phyloP scores from a whole-genome alignment of 1,139 yeast species.

The Pichia sp. region DNA sequence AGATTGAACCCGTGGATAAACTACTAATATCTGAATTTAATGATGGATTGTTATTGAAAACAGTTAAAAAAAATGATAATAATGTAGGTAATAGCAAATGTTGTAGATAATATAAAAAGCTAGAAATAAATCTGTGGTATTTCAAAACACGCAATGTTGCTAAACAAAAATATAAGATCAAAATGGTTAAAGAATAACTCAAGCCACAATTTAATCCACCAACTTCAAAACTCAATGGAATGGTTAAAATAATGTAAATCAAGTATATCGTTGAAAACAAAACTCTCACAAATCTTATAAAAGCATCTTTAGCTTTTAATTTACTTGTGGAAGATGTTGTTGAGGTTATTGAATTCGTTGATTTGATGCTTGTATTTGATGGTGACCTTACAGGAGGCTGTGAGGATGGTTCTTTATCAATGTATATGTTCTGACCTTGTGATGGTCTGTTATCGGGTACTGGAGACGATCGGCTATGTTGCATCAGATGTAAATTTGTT shows the following conservation, averaged over 20 bases:
- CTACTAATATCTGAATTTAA: constrained; percentile 18
- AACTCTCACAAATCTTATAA: constrained; percentile 20
- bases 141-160: constrained; percentile 64
- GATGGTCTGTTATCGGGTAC: too few relatives aligned
- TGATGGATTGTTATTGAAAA: constrained; percentile 33
- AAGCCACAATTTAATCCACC: constrained; percentile 91
- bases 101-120: constrained; percentile 67
- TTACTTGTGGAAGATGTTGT: background rate
- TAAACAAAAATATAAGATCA: constrained; percentile 58
- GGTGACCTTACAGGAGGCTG: constrained; percentile 2
- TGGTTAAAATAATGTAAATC: constrained; percentile 66
- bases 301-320: constrained; percentile 12
- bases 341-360: constrained; percentile 2
- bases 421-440: too few relatives aligned
- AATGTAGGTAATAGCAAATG: constrained; percentile 79
- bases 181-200: constrained; percentile 73
- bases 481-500: too few relatives aligned
- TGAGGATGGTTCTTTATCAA: too few relatives aligned
- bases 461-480: too few relatives aligned
- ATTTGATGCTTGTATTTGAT: constrained; percentile 8
- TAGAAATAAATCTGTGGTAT: constrained; percentile 43
- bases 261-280: constrained; percentile 55
- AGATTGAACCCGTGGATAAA: constrained; percentile 14
- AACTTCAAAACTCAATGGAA: constrained; percentile 91
- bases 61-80: constrained; percentile 63